Conservation (phyloP, 179 eudicot species). For the Vitellaria paradoxa region DNA sequence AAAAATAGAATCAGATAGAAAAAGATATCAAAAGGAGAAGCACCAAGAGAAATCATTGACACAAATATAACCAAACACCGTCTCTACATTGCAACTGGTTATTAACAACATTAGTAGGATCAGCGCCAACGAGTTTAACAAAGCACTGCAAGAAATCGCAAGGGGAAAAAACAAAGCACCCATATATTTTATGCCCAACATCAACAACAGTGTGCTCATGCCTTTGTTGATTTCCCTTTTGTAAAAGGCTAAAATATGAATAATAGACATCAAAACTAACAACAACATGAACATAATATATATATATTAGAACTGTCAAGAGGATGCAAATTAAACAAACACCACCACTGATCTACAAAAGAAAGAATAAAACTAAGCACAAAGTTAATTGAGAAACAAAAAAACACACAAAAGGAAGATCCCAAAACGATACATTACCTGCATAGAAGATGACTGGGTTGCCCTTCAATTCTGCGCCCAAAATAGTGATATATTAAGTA, state of each 20-base stretch:
- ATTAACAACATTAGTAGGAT: neutral
- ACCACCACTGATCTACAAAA: too few species aligned
- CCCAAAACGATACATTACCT: slow-evolving; percentile 40
- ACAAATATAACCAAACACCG: neutral
- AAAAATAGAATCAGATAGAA: neutral
- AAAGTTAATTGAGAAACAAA: neutral
- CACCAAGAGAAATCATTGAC: neutral
- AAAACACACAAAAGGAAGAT: neutral
- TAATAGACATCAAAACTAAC: neutral
- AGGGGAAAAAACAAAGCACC: too few species aligned
- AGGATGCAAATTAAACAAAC: neutral
- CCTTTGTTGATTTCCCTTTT: neutral
- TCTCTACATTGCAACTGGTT: neutral
- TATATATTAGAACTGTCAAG: too few species aligned
- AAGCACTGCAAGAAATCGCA: neutral
- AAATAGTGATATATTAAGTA: neutral
- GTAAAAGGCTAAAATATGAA: neutral
- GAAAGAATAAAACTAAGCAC: too few species aligned
- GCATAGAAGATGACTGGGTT: slow-evolving; percentile 59
- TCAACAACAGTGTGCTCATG: neutral
- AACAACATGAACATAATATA: neutral
- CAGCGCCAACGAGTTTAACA: neutral
- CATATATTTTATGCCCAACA: neutral
- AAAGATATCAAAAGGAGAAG: neutral
- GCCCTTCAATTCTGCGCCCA: slow-evolving; percentile 57